phyloP scores from a whole-genome alignment of 176 grass and related monocot genomes.

The Cenchrus americanus region DNA sequence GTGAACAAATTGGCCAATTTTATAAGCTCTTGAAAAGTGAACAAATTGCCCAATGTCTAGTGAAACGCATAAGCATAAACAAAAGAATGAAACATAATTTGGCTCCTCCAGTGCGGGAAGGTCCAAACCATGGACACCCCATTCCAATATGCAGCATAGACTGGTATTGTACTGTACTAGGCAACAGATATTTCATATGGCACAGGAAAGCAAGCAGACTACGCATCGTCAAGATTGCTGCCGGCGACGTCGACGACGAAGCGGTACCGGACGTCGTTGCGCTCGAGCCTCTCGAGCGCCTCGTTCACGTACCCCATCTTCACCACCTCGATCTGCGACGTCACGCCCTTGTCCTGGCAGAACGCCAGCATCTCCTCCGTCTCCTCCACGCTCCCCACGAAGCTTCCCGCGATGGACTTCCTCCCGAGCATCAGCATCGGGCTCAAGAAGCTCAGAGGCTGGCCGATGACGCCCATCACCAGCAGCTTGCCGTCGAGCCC shows the following conservation, averaged over 20 bases:
- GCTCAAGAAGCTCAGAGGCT: conserved; percentile 81
- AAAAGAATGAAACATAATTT: too few relatives aligned
- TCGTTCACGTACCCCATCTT: conserved; percentile 97
- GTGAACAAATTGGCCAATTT: too few relatives aligned
- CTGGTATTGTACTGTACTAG: too few relatives aligned
- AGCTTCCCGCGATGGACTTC: conserved; percentile 86
- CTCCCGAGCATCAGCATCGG: conserved; percentile 84
- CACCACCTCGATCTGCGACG: conserved; percentile 84
- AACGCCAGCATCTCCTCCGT: conserved; percentile 78
- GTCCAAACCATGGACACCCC: too few relatives aligned
- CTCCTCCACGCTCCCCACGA: conserved; percentile 87
- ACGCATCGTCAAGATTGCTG: conserved; percentile 58
- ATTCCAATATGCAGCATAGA: too few relatives aligned
- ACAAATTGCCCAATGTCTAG: too few relatives aligned
- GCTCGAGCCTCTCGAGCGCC: conserved; percentile 77
- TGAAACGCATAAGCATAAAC: too few relatives aligned
- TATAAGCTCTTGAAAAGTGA: too few relatives aligned
- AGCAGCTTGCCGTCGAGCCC: conserved; percentile 78
- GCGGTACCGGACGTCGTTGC: conserved; percentile 93
- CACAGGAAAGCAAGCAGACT: neutral
- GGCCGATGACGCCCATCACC: conserved; percentile 80
- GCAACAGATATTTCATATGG: too few relatives aligned
- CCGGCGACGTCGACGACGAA: conserved; percentile 93
- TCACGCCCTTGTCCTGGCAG: conserved; percentile 74
- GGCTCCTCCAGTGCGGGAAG: too few relatives aligned